Evolutionary conservation across 2,329 filamentous ascomycete species (phyloP), one percentile per base, ranked within the genome.

Genomic region (Zasmidium citrigriseum): DNA sequence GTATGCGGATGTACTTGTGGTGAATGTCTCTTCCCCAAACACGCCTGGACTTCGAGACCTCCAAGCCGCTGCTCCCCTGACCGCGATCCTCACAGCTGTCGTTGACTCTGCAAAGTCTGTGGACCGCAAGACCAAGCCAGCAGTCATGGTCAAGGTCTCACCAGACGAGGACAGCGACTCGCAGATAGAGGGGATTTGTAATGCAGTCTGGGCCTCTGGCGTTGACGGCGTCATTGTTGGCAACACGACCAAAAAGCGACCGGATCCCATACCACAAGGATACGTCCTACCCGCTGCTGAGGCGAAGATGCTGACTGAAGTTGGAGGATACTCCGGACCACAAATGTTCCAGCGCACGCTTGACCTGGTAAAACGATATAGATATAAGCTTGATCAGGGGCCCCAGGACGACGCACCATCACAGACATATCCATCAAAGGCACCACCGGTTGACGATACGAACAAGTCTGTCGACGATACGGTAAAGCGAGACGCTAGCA

Each of bases 1-100:
- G 52, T 99, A 96, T 72, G 92, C 95, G 11, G 95, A 99, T 70
- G 89, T 99, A 34, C 79, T 99, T n/a, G 93, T 98, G 7, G 95
- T 99, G 70, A 99, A 99, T 69, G 95, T 99, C 51, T 96, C 92
- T 70, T 96, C 90, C 67, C 95, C 95, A 22, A 99, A 99, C 77
- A 98, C 93, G 0, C 93, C 93, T 0, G 93, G 95, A 0, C 82
- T 98, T 50, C 86, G 95, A 22, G 89, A 91, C 56, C 80, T 99
- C 38, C 95, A 99, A 76, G 89, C 90, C 2, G 85, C 88, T 0
- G 91, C 89, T 64, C 93, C 93, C 1, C 78, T 99, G 57, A 93
- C 91, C 1, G 80, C 85, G 45, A 88, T 99, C 48, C 78, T 99
- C 44, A 84, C 82, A 10, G 90, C 90, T 0, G 93, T 98, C 0